These are phyloP conservation scores for Cardiospermum halicacabum DNA, from an alignment of 345 rosid genomes.

Conservation along the genomic window DNA sequence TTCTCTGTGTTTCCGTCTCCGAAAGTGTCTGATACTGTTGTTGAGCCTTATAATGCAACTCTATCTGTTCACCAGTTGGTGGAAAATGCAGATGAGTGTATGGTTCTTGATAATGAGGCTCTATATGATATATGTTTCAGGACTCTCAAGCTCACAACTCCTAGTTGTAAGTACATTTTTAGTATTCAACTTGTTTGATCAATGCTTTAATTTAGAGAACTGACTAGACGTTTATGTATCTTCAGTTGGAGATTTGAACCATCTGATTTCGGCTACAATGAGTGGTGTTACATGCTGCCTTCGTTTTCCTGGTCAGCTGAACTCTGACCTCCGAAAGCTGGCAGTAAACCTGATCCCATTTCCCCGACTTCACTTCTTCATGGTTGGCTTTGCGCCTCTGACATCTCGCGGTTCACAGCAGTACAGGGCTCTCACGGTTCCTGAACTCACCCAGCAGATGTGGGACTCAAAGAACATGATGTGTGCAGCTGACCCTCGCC, in stretches of 20 bases:
- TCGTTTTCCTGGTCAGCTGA: conserved; percentile 79
- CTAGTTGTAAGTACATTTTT: conserved; percentile 54
- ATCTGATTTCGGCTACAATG: conserved; percentile 75
- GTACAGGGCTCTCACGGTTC: conserved; percentile 66
- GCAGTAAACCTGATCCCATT: conserved; percentile 80
- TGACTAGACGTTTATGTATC: conserved; percentile 15
- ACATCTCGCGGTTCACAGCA: conserved; percentile 79
- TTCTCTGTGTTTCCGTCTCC: conserved; percentile 88
- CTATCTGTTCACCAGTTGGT: conserved; percentile 80
- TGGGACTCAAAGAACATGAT: conserved; percentile 88
- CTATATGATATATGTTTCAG: conserved; percentile 82
- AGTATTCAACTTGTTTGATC: background rate
- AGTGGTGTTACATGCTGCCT: conserved; percentile 83
- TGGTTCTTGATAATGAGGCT: conserved; percentile 82
- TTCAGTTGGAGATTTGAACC: conserved; percentile 75
- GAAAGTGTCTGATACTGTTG: conserved; percentile 77
- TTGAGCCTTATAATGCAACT: conserved; percentile 76
- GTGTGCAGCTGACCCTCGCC: conserved; percentile 77
- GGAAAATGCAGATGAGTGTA: conserved; percentile 82
- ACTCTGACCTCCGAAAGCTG: conserved; percentile 76
- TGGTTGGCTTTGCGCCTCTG: conserved; percentile 74
- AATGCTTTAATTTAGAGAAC: conserved; percentile 6
- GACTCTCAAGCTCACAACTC: conserved; percentile 80
- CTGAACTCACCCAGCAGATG: conserved; percentile 83
- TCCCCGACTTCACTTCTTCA: conserved; percentile 77